phyloP scores from a whole-genome alignment of 331 rosid genomes.

The Dryas integrifolia region DNA sequence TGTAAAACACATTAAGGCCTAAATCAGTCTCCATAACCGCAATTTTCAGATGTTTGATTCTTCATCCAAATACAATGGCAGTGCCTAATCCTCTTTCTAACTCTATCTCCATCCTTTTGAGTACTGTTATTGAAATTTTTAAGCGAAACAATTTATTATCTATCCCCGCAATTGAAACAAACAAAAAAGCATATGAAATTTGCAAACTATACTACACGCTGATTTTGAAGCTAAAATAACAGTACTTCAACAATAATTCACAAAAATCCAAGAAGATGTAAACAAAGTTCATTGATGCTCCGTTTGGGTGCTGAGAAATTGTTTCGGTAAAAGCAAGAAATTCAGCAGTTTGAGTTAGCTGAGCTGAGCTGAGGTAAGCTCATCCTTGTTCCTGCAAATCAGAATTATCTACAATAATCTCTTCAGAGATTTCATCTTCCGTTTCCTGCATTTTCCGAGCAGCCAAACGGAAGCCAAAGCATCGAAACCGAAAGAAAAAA shows the following conservation, averaged over 20 bases:
- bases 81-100: not conserved
- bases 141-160: not conserved
- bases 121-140: not conserved
- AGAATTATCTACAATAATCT: not conserved
- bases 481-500: slow-evolving; percentile 11
- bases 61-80: not conserved
- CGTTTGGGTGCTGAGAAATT: not conserved
- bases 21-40: not conserved
- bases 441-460: slow-evolving; percentile 15
- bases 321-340: not conserved
- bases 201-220: not conserved
- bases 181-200: not conserved
- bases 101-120: not conserved
- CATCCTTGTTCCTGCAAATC: not conserved
- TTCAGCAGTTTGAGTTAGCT: slow-evolving; percentile 2
- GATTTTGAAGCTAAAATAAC: not conserved
- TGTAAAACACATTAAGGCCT: not conserved
- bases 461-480: slow-evolving; percentile 29
- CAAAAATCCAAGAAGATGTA: not conserved
- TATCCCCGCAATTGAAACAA: not conserved
- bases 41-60: not conserved
- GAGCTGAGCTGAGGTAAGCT: not conserved
- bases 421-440: not conserved
- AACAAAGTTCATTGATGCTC: too few species aligned
- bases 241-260: not conserved